phyloP scores from a whole-genome alignment of 768 basidiomycete species.

The Macrocybe gigantea region DNA sequence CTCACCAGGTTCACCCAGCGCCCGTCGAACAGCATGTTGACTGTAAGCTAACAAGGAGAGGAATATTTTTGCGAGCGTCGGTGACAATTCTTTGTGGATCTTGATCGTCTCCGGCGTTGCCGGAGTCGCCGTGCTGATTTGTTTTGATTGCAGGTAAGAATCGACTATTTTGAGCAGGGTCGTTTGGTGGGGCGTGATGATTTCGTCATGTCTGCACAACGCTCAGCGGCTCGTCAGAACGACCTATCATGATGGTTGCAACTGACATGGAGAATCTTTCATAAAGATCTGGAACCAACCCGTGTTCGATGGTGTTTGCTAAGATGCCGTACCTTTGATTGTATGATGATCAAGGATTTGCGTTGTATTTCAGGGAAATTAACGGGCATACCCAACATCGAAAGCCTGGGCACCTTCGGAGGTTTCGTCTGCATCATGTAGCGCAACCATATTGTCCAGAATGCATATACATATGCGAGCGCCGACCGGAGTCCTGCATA shows the following conservation, averaged over 20 bases:
- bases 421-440: slow-evolving; percentile 63
- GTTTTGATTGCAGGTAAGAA: slow-evolving; percentile 65
- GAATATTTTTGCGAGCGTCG: slow-evolving; percentile 59
- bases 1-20: slow-evolving; percentile 26
- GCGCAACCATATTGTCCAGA: slow-evolving; percentile 64
- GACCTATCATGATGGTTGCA: slow-evolving; percentile 4
- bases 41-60: slow-evolving; percentile 57
- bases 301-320: slow-evolving; percentile 54
- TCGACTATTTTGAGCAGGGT: slow-evolving; percentile 86
- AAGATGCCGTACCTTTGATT: slow-evolving; percentile 57
- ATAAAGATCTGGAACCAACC: slow-evolving; percentile 56
- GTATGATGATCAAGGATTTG: slow-evolving; percentile 6
- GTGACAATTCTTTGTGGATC: slow-evolving; percentile 38
- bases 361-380: slow-evolving; percentile 2
- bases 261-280: slow-evolving; percentile 55
- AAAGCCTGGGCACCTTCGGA: slow-evolving; percentile 66
- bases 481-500: slow-evolving; percentile 50
- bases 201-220: slow-evolving; percentile 51
- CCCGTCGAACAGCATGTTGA: slow-evolving; percentile 42
- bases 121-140: slow-evolving; percentile 22
- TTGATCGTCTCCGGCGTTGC: slow-evolving; percentile 25
- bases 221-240: slow-evolving; percentile 7
- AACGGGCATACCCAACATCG: slow-evolving; percentile 57
- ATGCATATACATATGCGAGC: slow-evolving; percentile 61
- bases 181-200: slow-evolving; percentile 80